phyloP scores from a whole-genome alignment of 495 filamentous ascomycete species.

The Talaromyces adpressus region DNA sequence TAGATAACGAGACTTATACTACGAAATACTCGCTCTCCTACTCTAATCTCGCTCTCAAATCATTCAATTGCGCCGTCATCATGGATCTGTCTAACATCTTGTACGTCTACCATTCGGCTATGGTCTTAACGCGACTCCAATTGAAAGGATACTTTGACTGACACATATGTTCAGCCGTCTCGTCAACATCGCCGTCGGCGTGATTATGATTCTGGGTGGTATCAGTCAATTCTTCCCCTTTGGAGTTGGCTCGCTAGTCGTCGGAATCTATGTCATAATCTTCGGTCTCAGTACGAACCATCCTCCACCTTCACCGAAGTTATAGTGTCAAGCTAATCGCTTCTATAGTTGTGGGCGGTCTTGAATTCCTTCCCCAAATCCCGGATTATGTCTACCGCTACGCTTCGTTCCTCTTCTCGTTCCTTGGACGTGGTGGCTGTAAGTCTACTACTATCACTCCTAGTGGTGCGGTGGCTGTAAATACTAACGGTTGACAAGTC shows the following conservation, averaged over 20 bases:
- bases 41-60: neutral
- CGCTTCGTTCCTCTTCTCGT: constrained; percentile 95
- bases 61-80: constrained; percentile 11
- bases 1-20: neutral
- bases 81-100: constrained; percentile 57
- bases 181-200: constrained; percentile 84
- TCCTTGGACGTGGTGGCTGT: constrained; percentile 93
- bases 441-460: constrained; percentile 30
- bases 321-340: neutral
- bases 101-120: constrained; percentile 26
- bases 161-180: constrained; percentile 58
- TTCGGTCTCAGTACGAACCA: constrained; percentile 73
- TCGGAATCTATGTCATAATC: constrained; percentile 79
- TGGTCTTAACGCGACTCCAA: neutral
- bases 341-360: constrained; percentile 32
- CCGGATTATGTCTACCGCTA: constrained; percentile 88
- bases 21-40: neutral
- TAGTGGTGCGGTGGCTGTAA: neutral
- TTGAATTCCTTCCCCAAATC: constrained; percentile 78
- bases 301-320: constrained; percentile 2
- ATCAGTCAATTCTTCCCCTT: constrained; percentile 73
- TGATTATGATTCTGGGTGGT: constrained; percentile 83
- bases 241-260: constrained; percentile 48
- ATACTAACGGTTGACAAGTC: constrained; percentile 55
- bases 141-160: neutral